Conservation (phyloP, 1,139 yeast genomes). For the Blastobotrys raffinosifermentans region DNA sequence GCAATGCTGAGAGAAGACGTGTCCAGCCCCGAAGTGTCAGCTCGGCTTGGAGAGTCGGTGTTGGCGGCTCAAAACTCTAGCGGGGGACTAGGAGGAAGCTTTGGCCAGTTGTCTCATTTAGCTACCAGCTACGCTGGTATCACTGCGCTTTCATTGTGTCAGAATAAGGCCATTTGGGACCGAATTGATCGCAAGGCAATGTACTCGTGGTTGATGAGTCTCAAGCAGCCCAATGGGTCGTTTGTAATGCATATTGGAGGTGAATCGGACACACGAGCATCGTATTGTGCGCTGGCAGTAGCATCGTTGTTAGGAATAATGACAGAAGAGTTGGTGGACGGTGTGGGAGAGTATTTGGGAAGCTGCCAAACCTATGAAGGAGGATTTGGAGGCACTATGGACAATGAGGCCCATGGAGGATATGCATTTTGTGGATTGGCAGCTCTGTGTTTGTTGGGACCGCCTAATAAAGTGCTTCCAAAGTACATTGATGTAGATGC, state of each 20-base stretch:
- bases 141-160: conserved; percentile 52
- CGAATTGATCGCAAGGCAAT: conserved; percentile 43
- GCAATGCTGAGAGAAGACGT: conserved; percentile 35
- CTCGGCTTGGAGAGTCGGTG: conserved; percentile 25
- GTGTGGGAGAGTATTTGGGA: conserved; percentile 55
- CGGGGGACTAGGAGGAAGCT: conserved; percentile 86
- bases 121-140: conserved; percentile 84
- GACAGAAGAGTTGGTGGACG: conserved; percentile 54
- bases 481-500: conserved; percentile 24
- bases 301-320: conserved; percentile 61
- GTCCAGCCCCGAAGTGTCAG: too few species aligned
- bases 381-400: conserved; percentile 80
- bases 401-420: conserved; percentile 95
- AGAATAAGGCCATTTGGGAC: conserved; percentile 42
- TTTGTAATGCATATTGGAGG: conserved; percentile 72
- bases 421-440: conserved; percentile 90
- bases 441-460: conserved; percentile 47
- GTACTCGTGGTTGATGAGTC: conserved; percentile 56
- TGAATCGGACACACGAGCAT: conserved; percentile 80
- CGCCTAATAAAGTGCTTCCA: conserved; percentile 29
- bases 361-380: conserved; percentile 91
- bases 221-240: conserved; percentile 69
- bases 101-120: conserved; percentile 71
- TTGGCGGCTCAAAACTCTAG: conserved; percentile 30
- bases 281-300: conserved; percentile 77